A percentile compares a stretch with the other conserved stretches of the same genome.
These are phyloP conservation scores for Quercus ilex DNA, from an alignment of 306 rosid species.

Conservation along the genomic window DNA sequence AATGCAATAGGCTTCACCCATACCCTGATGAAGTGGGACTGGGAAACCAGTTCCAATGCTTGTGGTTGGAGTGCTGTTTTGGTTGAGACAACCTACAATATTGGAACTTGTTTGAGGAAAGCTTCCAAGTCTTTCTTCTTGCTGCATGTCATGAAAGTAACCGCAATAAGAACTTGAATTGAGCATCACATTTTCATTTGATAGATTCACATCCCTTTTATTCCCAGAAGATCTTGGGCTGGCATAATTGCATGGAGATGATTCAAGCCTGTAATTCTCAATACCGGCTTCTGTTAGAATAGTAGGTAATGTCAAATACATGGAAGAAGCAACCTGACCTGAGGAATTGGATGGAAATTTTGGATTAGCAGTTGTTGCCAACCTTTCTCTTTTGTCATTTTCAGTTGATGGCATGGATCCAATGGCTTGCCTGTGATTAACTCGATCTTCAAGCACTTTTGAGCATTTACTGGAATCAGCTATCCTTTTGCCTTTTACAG, in stretches of 20 bases:
- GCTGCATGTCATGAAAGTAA: slow-evolving; percentile 6
- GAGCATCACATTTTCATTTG: slow-evolving; percentile 5
- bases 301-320: slow-evolving; percentile 18
- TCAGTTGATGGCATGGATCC: slow-evolving; percentile 6
- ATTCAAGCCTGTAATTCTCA: background rate
- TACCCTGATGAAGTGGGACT: slow-evolving; percentile 13
- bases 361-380: slow-evolving; percentile 3
- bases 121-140: slow-evolving; percentile 18
- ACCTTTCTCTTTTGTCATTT: slow-evolving; percentile 1
- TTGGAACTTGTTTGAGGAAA: slow-evolving; percentile 1
- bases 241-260: slow-evolving; percentile 9
- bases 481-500: background rate
- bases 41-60: slow-evolving; percentile 17
- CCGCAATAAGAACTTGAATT: slow-evolving; percentile 6
- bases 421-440: slow-evolving; percentile 13
- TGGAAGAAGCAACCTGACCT: slow-evolving; percentile 25
- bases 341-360: slow-evolving; percentile 1
- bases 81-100: background rate
- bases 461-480: background rate
- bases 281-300: background rate
- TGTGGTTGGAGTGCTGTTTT: slow-evolving; percentile 11
- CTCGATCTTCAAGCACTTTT: background rate
- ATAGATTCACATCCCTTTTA: background rate
- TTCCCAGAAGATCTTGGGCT: slow-evolving; percentile 4
- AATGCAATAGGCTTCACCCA: background rate